Conservation (phyloP, 306 rosid species). For the Cucumis hystrix region DNA sequence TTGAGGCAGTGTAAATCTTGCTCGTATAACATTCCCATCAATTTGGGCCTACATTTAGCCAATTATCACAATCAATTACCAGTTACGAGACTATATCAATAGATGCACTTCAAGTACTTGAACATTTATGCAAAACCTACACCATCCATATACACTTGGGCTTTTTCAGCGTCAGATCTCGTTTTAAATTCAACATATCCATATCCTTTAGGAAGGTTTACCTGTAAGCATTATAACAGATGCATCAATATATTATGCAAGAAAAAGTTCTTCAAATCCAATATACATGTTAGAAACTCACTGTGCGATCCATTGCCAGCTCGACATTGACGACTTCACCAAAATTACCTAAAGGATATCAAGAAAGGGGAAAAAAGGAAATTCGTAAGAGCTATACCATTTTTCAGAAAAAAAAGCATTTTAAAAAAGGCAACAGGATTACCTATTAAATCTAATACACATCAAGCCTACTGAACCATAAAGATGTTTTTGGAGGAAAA, state of each 20-base stretch:
- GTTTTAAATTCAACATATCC: slow-evolving; percentile 91
- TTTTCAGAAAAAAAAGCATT: not conserved
- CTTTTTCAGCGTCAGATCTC: slow-evolving; percentile 86
- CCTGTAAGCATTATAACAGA: slow-evolving; percentile 25
- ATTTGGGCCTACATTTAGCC: slow-evolving; percentile 73
- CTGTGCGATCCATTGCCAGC: slow-evolving; percentile 82
- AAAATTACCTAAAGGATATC: slow-evolving; percentile 45
- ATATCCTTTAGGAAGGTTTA: slow-evolving; percentile 90
- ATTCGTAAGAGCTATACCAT: not conserved
- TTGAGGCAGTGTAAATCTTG: slow-evolving; percentile 83
- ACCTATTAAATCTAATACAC: not conserved
- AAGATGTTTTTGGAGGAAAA: not conserved
- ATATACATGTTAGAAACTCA: slow-evolving; percentile 32
- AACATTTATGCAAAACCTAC: slow-evolving; percentile 39
- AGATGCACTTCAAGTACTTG: not conserved
- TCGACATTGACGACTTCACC: slow-evolving; percentile 90
- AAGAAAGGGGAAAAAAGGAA: not conserved
- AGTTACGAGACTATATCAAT: not conserved
- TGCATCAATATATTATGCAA: not conserved
- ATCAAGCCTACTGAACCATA: not conserved
- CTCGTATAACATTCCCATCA: slow-evolving; percentile 82
- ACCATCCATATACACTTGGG: slow-evolving; percentile 77
- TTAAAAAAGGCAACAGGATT: not conserved
- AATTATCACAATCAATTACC: slow-evolving; percentile 5
- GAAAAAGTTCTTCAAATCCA: not conserved